phyloP scores from a whole-genome alignment of 1,284 basidiomycete genomes.

The Omphalotus olearius region DNA sequence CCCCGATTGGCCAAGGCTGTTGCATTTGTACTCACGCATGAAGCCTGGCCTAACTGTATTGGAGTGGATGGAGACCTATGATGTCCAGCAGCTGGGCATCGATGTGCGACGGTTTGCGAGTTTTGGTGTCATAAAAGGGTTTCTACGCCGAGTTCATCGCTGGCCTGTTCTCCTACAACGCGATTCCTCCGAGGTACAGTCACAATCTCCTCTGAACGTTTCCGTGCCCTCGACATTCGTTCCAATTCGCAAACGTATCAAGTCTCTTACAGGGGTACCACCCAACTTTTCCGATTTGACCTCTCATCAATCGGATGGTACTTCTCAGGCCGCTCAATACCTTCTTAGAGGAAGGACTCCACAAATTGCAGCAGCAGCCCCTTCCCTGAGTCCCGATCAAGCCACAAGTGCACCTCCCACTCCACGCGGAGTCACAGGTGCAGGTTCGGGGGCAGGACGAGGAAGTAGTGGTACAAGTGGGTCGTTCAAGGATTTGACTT shows the following conservation, averaged over 20 bases:
- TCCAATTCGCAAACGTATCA: constrained; percentile 33
- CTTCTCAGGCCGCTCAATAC: constrained; percentile 19
- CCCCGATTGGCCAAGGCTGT: constrained; percentile 79
- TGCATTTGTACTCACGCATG: constrained; percentile 85
- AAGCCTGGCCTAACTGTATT: constrained; percentile 80
- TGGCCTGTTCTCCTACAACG: constrained; percentile 76
- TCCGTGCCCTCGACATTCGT: background rate
- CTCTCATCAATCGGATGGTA: constrained; percentile 12
- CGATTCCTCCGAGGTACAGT: constrained; percentile 22
- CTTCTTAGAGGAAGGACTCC: constrained; percentile 29
- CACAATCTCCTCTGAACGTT: constrained; percentile 19
- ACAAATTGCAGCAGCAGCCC: constrained; percentile 16
- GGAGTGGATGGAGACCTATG: constrained; percentile 85
- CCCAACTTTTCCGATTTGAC: constrained; percentile 17
- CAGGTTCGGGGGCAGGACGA: background rate
- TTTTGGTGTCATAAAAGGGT: constrained; percentile 99
- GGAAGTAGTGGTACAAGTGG: too few relatives aligned
- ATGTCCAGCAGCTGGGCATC: constrained; percentile 71
- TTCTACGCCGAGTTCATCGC: constrained; percentile 87
- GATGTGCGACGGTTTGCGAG: constrained; percentile 94
- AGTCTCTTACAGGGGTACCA: constrained; percentile 19
- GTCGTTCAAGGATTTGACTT: background rate
- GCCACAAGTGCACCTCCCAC: constrained; percentile 18
- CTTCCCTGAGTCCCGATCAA: constrained; percentile 27
- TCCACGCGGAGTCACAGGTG: constrained; percentile 11